Evolutionary conservation across 1,139 yeast species (phyloP), one percentile per base, ranked within the genome.

Genomic region (Eremothecium coryli): DNA sequence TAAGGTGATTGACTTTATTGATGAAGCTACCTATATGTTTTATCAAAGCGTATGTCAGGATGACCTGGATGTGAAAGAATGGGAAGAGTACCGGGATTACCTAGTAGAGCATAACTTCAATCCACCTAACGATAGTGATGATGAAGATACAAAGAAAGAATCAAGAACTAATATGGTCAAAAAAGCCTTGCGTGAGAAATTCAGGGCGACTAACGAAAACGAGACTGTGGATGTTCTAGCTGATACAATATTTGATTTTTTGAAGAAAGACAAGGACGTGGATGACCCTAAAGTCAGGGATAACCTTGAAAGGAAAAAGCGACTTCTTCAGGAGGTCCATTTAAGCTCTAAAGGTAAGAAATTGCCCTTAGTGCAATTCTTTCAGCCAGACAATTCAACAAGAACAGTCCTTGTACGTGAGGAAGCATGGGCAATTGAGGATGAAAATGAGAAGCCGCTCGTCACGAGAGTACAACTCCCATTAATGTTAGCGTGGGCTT

Each of bases 401-500:
- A 64, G 95, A 46, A 81, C 81, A 10, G 74, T 85, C 3, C 58
- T 82, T 9, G 82, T 86, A 1, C 73, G 70, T 28, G 75, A 80
- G 2, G 95, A 88, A 52, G 75, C 71, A 4, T 90, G 94, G 71
- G 66, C 68, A 1, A 64, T 84, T 18, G 81, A 75, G 39, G 79
- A 76, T 50, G 74, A 72, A 36, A 61, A 65, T 26, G 77, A 75
- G 18, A 61, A 58, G 22, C 67, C 72, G 3, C 45, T 71, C 31
- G 79, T 70, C 3, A 60, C 73, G 11, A 65, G 94, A 43, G 61
- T 64, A 0, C 95, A 85, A 50, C 53, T 90, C 2, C 99, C 99
- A 0, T 61, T 90, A 34, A 79, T 86, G 48, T 63, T 88, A 12
- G 95, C 98, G 0, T 90, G 97, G 96, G 88, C 98, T 0, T 61